Percentiles rank a stretch among this genome's conserved stretches.
phyloP scores from a whole-genome alignment of 176 grass and related monocot species.

The Themeda triandra region DNA sequence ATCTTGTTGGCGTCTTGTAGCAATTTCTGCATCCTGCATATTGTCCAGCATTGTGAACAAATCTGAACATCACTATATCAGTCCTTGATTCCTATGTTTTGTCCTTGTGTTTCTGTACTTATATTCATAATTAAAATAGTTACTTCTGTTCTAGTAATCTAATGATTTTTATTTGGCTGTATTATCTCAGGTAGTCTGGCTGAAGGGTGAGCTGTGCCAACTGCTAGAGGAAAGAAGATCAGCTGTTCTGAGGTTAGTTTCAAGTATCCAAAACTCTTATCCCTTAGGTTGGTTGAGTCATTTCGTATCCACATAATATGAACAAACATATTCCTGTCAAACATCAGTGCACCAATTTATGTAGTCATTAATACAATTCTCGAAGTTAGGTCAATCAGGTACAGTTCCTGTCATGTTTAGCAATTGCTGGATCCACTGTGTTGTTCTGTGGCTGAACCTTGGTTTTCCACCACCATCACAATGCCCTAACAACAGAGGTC shows the following conservation, averaged over 20 bases:
- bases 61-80: not conserved
- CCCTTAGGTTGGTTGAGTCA: not conserved
- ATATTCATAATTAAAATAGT: slow-evolving; percentile 4
- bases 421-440: not conserved
- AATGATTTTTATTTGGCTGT: not conserved
- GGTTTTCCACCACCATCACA: not conserved
- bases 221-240: slow-evolving; percentile 91
- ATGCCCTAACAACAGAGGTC: not conserved
- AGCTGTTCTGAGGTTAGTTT: slow-evolving; percentile 79
- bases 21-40: not conserved
- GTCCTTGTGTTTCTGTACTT: not conserved
- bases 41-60: not conserved
- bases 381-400: not conserved
- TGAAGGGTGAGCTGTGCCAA: slow-evolving; percentile 89
- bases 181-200: slow-evolving; percentile 68
- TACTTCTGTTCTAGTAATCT: not conserved
- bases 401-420: slow-evolving; percentile 1
- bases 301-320: slow-evolving; percentile 3
- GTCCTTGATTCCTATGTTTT: slow-evolving; percentile 16
- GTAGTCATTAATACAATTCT: slow-evolving; percentile 8
- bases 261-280: slow-evolving; percentile 17
- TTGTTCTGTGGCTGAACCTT: not conserved
- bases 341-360: not conserved
- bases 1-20: not conserved
- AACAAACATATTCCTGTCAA: not conserved